These are phyloP conservation scores for Phytophthora boehmeriae DNA, from an alignment of 352 stramenopile genomes.

Conservation along the genomic window DNA sequence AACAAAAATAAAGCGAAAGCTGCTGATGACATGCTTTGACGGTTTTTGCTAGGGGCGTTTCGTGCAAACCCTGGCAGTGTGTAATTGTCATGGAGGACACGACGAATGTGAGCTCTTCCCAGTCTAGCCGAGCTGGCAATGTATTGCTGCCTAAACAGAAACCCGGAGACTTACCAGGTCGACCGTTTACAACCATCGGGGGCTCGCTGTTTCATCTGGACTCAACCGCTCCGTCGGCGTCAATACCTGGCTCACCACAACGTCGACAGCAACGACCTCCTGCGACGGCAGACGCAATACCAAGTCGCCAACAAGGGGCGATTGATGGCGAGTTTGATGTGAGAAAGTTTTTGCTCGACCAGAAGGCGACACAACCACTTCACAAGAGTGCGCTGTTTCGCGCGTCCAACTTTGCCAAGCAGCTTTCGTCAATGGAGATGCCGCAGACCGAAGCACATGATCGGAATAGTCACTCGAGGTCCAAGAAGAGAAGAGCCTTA, in stretches of 20 bases:
- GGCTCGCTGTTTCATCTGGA: conserved; percentile 20
- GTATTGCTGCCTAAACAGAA: background rate
- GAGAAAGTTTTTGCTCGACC: conserved; percentile 64
- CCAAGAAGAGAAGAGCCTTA: conserved; percentile 42
- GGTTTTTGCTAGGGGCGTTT: conserved; percentile 4
- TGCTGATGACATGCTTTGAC: conserved; percentile 7
- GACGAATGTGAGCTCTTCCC: background rate
- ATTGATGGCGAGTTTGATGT: conserved; percentile 59
- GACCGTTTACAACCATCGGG: conserved; percentile 50
- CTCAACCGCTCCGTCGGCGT: conserved; percentile 8
- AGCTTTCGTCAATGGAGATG: conserved; percentile 23
- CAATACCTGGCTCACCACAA: conserved; percentile 11
- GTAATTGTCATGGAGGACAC: background rate
- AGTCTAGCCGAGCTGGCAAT: background rate
- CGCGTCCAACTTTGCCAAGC: conserved; percentile 30
- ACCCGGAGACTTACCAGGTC: conserved; percentile 3
- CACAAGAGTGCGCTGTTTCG: conserved; percentile 73
- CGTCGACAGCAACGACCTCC: conserved; percentile 8
- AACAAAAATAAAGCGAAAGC: conserved; percentile 28
- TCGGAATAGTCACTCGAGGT: background rate
- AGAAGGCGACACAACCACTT: conserved; percentile 56
- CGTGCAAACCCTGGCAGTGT: background rate
- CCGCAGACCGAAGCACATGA: background rate
- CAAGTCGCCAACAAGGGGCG: background rate
- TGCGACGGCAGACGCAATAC: conserved; percentile 5